Percentiles rank a stretch among this genome's conserved stretches.
Conservation (phyloP, 2,329 filamentous ascomycete genomes). For the Xylaria hypoxylon region DNA sequence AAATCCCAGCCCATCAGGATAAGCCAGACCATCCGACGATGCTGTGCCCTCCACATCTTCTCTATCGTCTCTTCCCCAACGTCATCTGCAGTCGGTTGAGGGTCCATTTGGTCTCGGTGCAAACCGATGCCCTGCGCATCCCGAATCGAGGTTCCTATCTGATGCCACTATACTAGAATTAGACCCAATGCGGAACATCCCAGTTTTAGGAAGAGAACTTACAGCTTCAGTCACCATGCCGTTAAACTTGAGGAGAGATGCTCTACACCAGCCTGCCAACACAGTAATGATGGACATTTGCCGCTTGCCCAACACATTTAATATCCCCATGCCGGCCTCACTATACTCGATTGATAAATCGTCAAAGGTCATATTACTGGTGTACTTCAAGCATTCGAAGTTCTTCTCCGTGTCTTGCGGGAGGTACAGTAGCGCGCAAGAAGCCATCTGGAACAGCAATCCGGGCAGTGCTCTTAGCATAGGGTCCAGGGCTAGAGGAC, state of each 20-base stretch:
- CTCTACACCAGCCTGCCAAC: slow-evolving; percentile 67
- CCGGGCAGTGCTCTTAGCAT: slow-evolving; percentile 69
- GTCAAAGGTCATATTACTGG: slow-evolving; percentile 69
- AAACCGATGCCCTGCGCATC: slow-evolving; percentile 73
- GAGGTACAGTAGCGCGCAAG: slow-evolving; percentile 65
- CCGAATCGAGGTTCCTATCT: slow-evolving; percentile 66
- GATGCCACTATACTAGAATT: slow-evolving; percentile 61
- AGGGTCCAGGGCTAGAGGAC: slow-evolving; percentile 62
- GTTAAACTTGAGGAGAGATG: slow-evolving; percentile 68
- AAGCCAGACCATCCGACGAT: slow-evolving; percentile 67
- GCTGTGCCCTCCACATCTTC: slow-evolving; percentile 69
- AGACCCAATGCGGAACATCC: slow-evolving; percentile 15
- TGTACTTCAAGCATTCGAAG: slow-evolving; percentile 69
- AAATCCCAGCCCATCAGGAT: slow-evolving; percentile 66
- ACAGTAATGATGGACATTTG: slow-evolving; percentile 68
- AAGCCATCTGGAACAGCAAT: slow-evolving; percentile 69
- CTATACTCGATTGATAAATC: slow-evolving; percentile 71
- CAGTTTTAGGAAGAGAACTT: slow-evolving; percentile 45
- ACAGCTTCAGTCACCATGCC: slow-evolving; percentile 69
- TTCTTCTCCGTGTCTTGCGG: slow-evolving; percentile 60
- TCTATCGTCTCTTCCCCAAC: slow-evolving; percentile 62
- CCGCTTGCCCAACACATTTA: slow-evolving; percentile 67
- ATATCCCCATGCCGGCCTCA: slow-evolving; percentile 65
- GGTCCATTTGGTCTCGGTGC: slow-evolving; percentile 65
- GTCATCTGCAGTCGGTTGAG: slow-evolving; percentile 59